Evolutionary conservation across 2,329 filamentous ascomycete genomes (phyloP).

Genomic region (Alternaria arborescens): DNA sequence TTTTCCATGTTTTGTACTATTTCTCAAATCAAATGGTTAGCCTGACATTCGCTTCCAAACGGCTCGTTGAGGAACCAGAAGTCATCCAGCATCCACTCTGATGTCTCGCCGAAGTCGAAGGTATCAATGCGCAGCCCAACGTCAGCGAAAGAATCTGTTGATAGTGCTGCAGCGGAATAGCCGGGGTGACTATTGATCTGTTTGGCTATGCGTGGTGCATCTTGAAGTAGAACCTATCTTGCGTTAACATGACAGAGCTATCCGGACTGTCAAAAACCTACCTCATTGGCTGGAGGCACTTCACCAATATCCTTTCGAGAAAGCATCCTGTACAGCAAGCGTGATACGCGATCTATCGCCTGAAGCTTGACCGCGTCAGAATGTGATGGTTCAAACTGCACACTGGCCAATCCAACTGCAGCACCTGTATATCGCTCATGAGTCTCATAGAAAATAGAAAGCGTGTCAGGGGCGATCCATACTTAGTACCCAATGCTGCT

Average conservation of each 20-base stretch:
- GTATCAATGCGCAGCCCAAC: slow-evolving; percentile 18
- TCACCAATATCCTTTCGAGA: slow-evolving; percentile 21
- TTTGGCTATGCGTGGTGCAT: neutral
- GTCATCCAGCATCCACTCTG: slow-evolving; percentile 31
- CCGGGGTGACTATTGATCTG: neutral
- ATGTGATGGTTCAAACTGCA: slow-evolving; percentile 30
- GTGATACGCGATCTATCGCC: slow-evolving; percentile 30
- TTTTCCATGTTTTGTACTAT: neutral
- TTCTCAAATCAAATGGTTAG: neutral
- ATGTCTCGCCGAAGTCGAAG: slow-evolving; percentile 16
- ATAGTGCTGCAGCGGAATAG: neutral
- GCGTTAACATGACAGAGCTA: neutral
- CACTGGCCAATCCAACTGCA: slow-evolving; percentile 7
- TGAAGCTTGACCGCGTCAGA: slow-evolving; percentile 32
- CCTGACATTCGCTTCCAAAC: neutral
- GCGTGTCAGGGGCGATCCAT: neutral
- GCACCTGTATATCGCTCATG: neutral
- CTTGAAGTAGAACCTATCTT: neutral
- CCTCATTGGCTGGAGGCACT: slow-evolving; percentile 22
- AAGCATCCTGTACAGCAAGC: slow-evolving; percentile 30
- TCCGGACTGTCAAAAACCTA: slow-evolving; percentile 7
- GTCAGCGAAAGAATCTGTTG: slow-evolving; percentile 9
- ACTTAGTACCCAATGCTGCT: neutral
- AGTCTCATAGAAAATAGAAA: neutral
- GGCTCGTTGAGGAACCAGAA: slow-evolving; percentile 28